A percentile compares a stretch with the other conserved stretches of the same genome.
These are phyloP conservation scores for Colletotrichum brevisporum DNA, from an alignment of 2,329 filamentous ascomycete genomes.

Conservation along the genomic window DNA sequence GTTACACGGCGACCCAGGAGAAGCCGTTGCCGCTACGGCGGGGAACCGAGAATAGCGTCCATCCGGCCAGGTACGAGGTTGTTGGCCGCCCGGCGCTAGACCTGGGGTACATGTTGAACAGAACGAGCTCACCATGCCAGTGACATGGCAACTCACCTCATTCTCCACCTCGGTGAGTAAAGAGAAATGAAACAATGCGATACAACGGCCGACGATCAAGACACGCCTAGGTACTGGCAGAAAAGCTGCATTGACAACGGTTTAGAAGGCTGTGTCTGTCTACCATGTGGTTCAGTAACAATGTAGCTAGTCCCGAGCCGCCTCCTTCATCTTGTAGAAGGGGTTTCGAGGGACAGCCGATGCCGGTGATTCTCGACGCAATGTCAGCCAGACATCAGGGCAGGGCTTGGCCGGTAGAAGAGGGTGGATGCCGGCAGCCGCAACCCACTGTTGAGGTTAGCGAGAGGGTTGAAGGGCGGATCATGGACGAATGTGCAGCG, in stretches of 20 bases:
- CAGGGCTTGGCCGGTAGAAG: neutral
- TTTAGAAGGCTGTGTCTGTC: too few species aligned
- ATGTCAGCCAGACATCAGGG: neutral
- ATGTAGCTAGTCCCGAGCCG: neutral
- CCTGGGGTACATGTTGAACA: slow-evolving; percentile 1
- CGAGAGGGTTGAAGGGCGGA: neutral
- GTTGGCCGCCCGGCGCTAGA: slow-evolving; percentile 1
- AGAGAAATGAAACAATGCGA: neutral
- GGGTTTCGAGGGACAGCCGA: neutral
- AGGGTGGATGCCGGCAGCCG: slow-evolving; percentile 25
- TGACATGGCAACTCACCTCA: neutral
- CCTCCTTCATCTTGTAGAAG: neutral
- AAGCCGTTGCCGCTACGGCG: neutral
- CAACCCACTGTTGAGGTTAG: neutral
- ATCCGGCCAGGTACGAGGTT: neutral
- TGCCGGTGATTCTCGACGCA: neutral
- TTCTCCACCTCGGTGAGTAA: slow-evolving; percentile 12
- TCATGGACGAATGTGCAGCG: neutral
- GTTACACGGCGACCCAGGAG: slow-evolving; percentile 14
- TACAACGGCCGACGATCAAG: neutral
- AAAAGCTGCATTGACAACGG: too few species aligned
- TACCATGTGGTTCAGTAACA: too few species aligned
- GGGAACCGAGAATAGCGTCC: slow-evolving; percentile 11
- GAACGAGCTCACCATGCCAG: neutral
- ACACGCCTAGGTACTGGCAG: neutral